These are phyloP conservation scores for Physocladia obscura DNA, from an alignment of 192 early-diverging fungal genomes.

Conservation along the genomic window DNA sequence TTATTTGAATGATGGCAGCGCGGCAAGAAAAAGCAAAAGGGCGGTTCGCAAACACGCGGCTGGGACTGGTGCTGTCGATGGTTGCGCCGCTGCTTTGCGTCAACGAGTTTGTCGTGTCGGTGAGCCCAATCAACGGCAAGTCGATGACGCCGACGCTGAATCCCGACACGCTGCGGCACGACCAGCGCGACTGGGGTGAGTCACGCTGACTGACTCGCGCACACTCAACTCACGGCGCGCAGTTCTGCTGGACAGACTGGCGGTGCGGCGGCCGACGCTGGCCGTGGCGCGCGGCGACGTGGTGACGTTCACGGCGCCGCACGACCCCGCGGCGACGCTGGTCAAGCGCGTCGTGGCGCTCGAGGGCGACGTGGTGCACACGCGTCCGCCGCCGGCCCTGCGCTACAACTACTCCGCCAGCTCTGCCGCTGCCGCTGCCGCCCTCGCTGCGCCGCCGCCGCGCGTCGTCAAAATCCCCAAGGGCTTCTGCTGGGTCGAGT, in stretches of 20 bases:
- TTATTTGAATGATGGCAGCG: too few relatives aligned
- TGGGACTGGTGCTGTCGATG: neutral
- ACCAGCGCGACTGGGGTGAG: slow-evolving; percentile 19
- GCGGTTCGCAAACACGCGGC: too few relatives aligned
- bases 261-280: neutral
- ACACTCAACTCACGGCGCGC: neutral
- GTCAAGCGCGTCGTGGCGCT: slow-evolving; percentile 85
- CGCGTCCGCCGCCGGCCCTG: slow-evolving; percentile 2
- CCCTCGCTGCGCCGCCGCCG: neutral
- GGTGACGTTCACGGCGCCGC: slow-evolving; percentile 55
- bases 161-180: slow-evolving; percentile 18
- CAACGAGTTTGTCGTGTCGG: slow-evolving; percentile 20
- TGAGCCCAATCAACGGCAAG: slow-evolving; percentile 21
- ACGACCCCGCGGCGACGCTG: slow-evolving; percentile 65
- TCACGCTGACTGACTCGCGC: neutral
- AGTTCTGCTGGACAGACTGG: slow-evolving; percentile 30
- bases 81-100: slow-evolving; percentile 20
- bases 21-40: too few relatives aligned
- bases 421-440: neutral
- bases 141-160: slow-evolving; percentile 28
- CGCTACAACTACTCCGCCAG: slow-evolving; percentile 6
- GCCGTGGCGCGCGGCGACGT: slow-evolving; percentile 31
- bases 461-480: slow-evolving; percentile 17
- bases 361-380: slow-evolving; percentile 71
- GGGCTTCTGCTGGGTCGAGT: slow-evolving; percentile 37